These are phyloP conservation scores for Xylariales sp. DNA, from an alignment of 2,329 filamentous ascomycete species.

Conservation along the genomic window DNA sequence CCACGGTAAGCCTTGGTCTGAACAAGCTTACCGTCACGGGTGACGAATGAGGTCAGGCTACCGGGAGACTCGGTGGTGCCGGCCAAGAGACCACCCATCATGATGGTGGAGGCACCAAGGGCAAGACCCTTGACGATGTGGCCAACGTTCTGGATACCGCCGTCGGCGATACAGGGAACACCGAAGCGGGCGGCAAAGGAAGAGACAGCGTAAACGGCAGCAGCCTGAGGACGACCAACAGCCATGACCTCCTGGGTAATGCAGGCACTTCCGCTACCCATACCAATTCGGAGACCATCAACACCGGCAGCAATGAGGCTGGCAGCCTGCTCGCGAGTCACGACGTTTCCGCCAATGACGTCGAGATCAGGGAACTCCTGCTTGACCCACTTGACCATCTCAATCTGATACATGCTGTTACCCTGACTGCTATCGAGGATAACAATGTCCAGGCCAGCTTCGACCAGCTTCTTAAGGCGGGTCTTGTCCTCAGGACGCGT, in stretches of 20 bases:
- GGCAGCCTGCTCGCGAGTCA: constrained; percentile 94
- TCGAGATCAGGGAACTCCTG: constrained; percentile 78
- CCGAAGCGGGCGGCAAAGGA: constrained; percentile 89
- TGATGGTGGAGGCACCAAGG: constrained; percentile 89
- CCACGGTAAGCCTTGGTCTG: constrained; percentile 99
- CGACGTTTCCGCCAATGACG: constrained; percentile 97
- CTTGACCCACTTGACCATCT: constrained; percentile 98
- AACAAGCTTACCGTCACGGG: constrained; percentile 93
- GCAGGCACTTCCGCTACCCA: constrained; percentile 96
- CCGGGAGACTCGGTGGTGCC: constrained; percentile 97
- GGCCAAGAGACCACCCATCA: constrained; percentile 98
- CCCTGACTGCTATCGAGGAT: constrained; percentile 95
- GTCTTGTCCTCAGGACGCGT: constrained; percentile 90
- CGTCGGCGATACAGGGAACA: constrained; percentile 96
- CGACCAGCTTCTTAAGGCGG: constrained; percentile 81
- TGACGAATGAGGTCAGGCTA: constrained; percentile 76
- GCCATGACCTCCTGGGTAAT: constrained; percentile 99
- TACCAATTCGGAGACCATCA: constrained; percentile 95
- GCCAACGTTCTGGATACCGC: constrained; percentile 95
- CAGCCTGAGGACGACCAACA: constrained; percentile 92
- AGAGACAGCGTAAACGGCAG: constrained; percentile 85
- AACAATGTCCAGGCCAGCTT: constrained; percentile 92
- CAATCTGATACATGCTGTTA: constrained; percentile 97
- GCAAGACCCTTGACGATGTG: constrained; percentile 98
- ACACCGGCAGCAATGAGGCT: constrained; percentile 87